Base-by-base conservation (phyloP, 1,284 basidiomycete genomes). In the Naganishia albida region DNA sequence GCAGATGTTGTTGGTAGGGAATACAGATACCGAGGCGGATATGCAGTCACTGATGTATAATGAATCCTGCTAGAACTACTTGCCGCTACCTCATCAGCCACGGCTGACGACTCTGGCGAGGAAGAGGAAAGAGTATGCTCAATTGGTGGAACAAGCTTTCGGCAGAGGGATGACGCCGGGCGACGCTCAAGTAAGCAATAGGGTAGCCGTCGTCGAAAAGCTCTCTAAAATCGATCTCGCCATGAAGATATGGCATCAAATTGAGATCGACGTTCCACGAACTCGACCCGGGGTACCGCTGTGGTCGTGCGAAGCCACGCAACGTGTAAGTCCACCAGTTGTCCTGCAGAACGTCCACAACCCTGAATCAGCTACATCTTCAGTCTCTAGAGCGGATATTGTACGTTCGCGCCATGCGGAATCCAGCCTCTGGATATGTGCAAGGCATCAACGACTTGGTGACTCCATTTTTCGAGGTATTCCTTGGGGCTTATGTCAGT, bases 401-500 rank as follows among this genome's bases (percentile, higher is more conserved):
- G 38, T 98, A 97, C 72, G 92, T 97, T 20, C 97, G 93, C 93
- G 94, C 94, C 8, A 95, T 97, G 72, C 85, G 94, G 68, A 94
- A 97, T 81, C 93, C 93, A 1, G 93, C 94, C 0, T 92, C 89
- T 69, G 93, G 93, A 12, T 97, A 98, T 77, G 93, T 98, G 8
- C 93, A 98, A 78, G 93, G 93, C 23, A 98, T 98, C 78, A 97
- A 98, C 76, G 93, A 98, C 77, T 87, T 98, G 51, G 93, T 87
- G 4, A 94, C 91, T 3, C 93, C 93, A 0, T 96, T 96, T 80
- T 94, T 93, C 74, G 89, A 96, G 78, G 90, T 95, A 1, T 96
- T 95, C 75, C 49, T 74, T n/a, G 90, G 89, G 28, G 87, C 89
- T 57, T 96, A 95, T 76, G 91, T 96, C 65, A 89, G 91, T 90